These are phyloP conservation scores for Colletotrichum noveboracense DNA, from an alignment of 2,329 filamentous ascomycete genomes.

Conservation along the genomic window DNA sequence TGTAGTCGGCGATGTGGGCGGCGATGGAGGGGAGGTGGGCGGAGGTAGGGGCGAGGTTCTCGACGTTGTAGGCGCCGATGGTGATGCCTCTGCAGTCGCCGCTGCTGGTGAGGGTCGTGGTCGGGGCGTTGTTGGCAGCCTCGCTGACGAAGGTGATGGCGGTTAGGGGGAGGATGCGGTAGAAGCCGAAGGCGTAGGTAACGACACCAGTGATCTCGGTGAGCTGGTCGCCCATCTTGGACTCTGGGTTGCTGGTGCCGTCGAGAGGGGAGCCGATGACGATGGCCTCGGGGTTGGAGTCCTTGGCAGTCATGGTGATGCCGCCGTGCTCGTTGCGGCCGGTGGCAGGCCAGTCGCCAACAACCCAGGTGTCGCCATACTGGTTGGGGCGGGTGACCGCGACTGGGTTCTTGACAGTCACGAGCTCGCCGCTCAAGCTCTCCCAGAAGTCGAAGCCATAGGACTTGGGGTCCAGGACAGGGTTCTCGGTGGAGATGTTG, in stretches of 20 bases:
- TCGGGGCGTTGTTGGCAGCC: constrained; percentile 49
- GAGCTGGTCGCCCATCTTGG: constrained; percentile 69
- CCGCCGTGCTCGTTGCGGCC: constrained; percentile 68
- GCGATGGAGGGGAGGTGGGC: constrained; percentile 63
- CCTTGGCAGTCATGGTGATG: constrained; percentile 65
- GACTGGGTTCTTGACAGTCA: constrained; percentile 63
- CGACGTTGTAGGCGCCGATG: constrained; percentile 72
- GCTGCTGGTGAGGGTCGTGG: constrained; percentile 58
- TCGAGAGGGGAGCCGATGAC: constrained; percentile 70
- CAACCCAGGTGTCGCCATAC: constrained; percentile 73
- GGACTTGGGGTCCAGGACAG: constrained; percentile 60
- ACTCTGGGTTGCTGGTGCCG: constrained; percentile 64
- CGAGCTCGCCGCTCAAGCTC: constrained; percentile 69
- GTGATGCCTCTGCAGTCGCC: constrained; percentile 67
- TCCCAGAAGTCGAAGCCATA: constrained; percentile 80
- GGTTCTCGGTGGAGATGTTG: constrained; percentile 64
- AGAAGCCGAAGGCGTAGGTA: constrained; percentile 70
- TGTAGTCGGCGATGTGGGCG: constrained; percentile 67
- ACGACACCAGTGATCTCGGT: constrained; percentile 73
- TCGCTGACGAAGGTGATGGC: constrained; percentile 54
- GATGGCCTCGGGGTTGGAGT: constrained; percentile 74
- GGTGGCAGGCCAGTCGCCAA: constrained; percentile 67
- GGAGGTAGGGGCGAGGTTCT: constrained; percentile 67
- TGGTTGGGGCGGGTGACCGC: constrained; percentile 66
- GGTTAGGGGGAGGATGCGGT: constrained; percentile 69